Base-by-base conservation (phyloP, 352 stramenopile genomes). In the Phytophthora ramorum region DNA sequence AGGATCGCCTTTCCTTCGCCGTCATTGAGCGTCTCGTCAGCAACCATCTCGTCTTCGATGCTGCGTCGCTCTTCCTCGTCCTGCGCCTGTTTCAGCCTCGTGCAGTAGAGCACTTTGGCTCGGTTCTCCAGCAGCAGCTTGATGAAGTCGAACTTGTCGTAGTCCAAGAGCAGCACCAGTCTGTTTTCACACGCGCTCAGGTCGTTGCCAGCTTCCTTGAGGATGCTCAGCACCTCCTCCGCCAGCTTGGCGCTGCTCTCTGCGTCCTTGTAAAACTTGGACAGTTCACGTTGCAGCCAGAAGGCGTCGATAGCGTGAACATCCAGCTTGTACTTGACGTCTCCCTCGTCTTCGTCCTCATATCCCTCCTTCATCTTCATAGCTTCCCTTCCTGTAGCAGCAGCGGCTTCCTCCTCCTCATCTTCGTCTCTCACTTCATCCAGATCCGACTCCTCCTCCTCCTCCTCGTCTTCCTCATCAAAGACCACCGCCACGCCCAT, bases 111-210 rank as follows among this genome's bases (percentile, higher is more conserved):
- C 32, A 99, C 97, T 57, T 97, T 97, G 12, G 85, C 85, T 28
- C 97, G 85, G 79, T 99, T 99, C 46, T 93, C 84, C 13, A 99
- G 72, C 51, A 99, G 70, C 7, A 98, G 57, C 74, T 99, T 99
- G 79, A 99, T 99, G 34, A 99, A 98, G 37, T 99, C 96, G 68
- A 99, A 99, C 62, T 99, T 98, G 76, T 99, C 98, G 73, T 99
- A 99, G 60, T 98, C 97, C 40, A 99, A 76, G 5, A 99, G 68
- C 41, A 99, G 72, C 35, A 99, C 91, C 1, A 99, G 87, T 53
- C 95, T 89, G 78, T 99, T 99, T 71, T 99, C 98, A 62, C 95
- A 98, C 37, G 85, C 83, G 58, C 88, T 92, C 16, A 96, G 60
- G 48, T 96, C 87, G 26, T 66, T 79, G 0, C 80, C 83, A 6